Conservation (phyloP, 768 basidiomycete genomes). For the Gelatoporia subvermispora region DNA sequence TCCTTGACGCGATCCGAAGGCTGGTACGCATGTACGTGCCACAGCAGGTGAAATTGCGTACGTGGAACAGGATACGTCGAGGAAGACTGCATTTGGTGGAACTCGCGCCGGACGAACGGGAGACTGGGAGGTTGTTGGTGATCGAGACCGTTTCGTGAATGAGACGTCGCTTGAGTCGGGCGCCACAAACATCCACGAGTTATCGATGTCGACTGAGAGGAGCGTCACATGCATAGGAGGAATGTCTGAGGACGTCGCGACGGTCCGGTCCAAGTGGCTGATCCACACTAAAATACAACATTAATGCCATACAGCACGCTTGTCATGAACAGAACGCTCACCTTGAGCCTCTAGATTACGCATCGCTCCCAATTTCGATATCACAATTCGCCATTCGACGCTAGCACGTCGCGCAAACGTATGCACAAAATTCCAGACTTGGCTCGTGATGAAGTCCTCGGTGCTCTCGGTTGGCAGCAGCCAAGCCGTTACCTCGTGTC, state of each 20-base stretch:
- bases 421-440: conserved; percentile 68
- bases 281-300: conserved; percentile 57
- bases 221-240: conserved; percentile 57
- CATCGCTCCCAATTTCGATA: conserved; percentile 66
- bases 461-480: conserved; percentile 39
- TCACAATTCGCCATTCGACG: conserved; percentile 76
- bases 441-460: conserved; percentile 47
- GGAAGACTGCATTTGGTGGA: conserved; percentile 8
- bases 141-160: neutral
- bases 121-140: neutral
- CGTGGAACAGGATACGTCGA: conserved; percentile 25
- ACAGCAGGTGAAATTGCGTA: conserved; percentile 42
- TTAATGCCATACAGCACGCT: neutral
- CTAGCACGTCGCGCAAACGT: conserved; percentile 59
- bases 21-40: neutral
- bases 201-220: conserved; percentile 52
- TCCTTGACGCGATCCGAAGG: neutral
- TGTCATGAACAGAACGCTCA: conserved; percentile 29
- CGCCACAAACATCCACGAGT: conserved; percentile 55
- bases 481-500: conserved; percentile 65
- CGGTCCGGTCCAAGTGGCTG: conserved; percentile 39
- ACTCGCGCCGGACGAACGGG: neutral
- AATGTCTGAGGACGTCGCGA: conserved; percentile 35
- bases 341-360: conserved; percentile 57
- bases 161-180: conserved; percentile 11